These are phyloP conservation scores for Malassezia sympodialis DNA, from an alignment of 1,284 basidiomycete species.

Conservation along the genomic window DNA sequence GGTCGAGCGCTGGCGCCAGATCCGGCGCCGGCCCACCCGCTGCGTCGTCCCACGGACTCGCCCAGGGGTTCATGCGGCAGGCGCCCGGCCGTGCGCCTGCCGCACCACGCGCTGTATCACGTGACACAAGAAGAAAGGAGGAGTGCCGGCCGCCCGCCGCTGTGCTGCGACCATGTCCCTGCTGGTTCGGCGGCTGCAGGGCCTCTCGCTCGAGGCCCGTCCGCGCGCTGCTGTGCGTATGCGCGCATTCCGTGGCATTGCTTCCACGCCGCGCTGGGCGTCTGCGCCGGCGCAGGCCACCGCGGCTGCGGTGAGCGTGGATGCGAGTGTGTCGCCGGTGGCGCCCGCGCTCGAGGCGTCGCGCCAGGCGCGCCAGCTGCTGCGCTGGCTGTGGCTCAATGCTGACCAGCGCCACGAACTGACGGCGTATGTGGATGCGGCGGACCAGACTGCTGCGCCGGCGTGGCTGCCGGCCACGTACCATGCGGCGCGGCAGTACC, in stretches of 20 bases:
- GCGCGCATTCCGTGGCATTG: not conserved
- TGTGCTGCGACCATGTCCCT: not conserved
- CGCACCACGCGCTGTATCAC: not conserved
- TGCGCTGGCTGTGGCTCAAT: conserved; percentile 15
- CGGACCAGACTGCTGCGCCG: not conserved
- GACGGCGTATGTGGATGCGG: not conserved
- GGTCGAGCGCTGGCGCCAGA: not conserved
- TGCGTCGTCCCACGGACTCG: conserved; percentile 13
- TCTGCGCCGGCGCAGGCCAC: not conserved
- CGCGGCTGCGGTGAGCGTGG: not conserved
- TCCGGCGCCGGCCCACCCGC: not conserved
- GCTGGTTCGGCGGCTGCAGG: not conserved
- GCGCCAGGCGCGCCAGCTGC: conserved; percentile 13
- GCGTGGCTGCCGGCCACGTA: conserved; percentile 5
- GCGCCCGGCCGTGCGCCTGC: not conserved
- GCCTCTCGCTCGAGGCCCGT: not conserved
- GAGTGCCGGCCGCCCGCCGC: not conserved
- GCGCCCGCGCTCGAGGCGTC: not conserved
- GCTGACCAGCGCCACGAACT: conserved; percentile 6
- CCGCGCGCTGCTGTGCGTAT: not conserved
- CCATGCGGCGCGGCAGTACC: conserved; percentile 10
- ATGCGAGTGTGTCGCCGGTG: not conserved
- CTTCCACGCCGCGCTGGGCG: not conserved
- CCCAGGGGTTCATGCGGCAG: conserved; percentile 15
- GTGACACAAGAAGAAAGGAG: not conserved